Evolutionary conservation across 306 rosid genomes (phyloP).

Genomic region (Alnus glutinosa): DNA sequence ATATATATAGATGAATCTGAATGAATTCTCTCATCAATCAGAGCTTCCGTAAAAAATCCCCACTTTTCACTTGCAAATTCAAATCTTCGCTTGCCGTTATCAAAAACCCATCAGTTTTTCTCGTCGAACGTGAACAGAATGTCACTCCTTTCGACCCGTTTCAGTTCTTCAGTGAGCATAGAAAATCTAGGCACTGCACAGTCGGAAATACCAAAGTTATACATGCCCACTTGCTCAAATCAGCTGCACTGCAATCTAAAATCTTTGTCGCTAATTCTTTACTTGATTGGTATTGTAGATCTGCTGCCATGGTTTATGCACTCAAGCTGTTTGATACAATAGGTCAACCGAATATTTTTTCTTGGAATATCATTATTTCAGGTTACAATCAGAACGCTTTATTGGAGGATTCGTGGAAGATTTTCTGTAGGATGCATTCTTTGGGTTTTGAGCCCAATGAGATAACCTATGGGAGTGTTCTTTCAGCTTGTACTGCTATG

Average conservation of each 20-base stretch:
- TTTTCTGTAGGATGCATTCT: constrained; percentile 52
- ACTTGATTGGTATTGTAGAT: constrained; percentile 40
- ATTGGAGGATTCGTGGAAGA: constrained; percentile 47
- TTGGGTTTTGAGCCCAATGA: constrained; percentile 40
- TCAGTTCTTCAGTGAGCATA: constrained; percentile 39
- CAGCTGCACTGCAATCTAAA: constrained; percentile 37
- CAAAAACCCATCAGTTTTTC: constrained; percentile 12
- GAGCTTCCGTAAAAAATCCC: constrained; percentile 16
- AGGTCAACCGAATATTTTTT: constrained; percentile 43
- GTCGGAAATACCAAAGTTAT: constrained; percentile 37
- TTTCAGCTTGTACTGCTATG: constrained; percentile 61
- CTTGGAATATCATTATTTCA: constrained; percentile 77
- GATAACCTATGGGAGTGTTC: constrained; percentile 65
- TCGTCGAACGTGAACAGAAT: constrained; percentile 11
- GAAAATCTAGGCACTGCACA: constrained; percentile 27
- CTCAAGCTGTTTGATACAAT: constrained; percentile 44
- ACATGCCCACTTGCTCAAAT: constrained; percentile 51
- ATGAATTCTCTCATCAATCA: constrained; percentile 36
- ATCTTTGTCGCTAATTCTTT: constrained; percentile 44
- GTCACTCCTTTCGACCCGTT: constrained; percentile 31
- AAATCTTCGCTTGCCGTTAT: constrained; percentile 37
- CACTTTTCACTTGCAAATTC: constrained; percentile 36
- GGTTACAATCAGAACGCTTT: constrained; percentile 44
- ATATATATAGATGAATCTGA: not conserved
- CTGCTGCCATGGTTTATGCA: constrained; percentile 42